These are phyloP conservation scores for Fusarium coicis DNA, from an alignment of 2,329 filamentous ascomycete genomes.

Conservation along the genomic window DNA sequence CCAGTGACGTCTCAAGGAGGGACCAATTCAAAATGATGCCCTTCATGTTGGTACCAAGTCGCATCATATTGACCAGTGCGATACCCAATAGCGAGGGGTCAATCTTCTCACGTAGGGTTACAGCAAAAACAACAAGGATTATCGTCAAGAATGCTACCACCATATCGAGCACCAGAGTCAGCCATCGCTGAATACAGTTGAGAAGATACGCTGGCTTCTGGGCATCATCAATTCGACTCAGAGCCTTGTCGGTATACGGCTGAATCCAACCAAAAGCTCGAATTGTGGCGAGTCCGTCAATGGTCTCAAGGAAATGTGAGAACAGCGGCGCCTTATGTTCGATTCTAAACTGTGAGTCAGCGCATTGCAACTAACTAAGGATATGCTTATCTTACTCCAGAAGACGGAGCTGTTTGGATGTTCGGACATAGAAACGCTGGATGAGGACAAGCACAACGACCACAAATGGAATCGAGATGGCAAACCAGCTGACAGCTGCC, in stretches of 20 bases:
- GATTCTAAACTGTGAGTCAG: constrained; percentile 34
- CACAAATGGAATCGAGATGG: constrained; percentile 57
- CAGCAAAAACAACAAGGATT: constrained; percentile 51
- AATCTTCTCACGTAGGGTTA: constrained; percentile 46
- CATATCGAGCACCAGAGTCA: constrained; percentile 62
- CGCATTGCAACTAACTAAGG: background rate
- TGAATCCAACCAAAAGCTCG: constrained; percentile 54
- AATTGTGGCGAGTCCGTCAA: constrained; percentile 49
- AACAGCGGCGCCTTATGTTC: constrained; percentile 50
- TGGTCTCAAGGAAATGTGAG: constrained; percentile 48
- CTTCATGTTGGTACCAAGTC: constrained; percentile 42
- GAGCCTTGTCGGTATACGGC: constrained; percentile 51
- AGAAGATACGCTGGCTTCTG: constrained; percentile 65
- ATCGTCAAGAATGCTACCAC: constrained; percentile 61
- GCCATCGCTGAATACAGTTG: constrained; percentile 63
- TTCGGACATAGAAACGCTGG: constrained; percentile 65
- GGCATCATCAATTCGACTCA: constrained; percentile 54
- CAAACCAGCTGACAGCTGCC: constrained; percentile 57
- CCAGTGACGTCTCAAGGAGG: constrained; percentile 46
- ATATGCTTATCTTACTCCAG: constrained; percentile 51
- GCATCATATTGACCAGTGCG: constrained; percentile 52
- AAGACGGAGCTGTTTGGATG: constrained; percentile 64
- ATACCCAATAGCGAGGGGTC: constrained; percentile 50
- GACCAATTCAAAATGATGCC: constrained; percentile 46
- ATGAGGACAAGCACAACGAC: constrained; percentile 55